Evolutionary conservation across 2,329 filamentous ascomycete species (phyloP).

Genomic region (Talaromyces islandicus): DNA sequence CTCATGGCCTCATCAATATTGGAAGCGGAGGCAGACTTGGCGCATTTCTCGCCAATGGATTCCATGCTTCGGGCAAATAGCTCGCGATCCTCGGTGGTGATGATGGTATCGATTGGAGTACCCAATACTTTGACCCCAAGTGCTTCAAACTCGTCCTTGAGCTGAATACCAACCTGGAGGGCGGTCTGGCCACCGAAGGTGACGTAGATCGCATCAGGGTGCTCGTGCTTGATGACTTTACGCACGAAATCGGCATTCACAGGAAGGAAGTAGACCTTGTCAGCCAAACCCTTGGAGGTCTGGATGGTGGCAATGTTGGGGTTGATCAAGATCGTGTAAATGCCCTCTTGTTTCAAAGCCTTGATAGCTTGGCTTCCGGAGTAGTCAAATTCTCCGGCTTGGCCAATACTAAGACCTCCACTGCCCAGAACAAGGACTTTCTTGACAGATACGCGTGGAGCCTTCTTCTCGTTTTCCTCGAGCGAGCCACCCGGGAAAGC

Average conservation of each 20-base stretch:
- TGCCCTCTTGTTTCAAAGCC: conserved; percentile 93
- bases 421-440: conserved; percentile 92
- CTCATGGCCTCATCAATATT: conserved; percentile 80
- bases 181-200: conserved; percentile 98
- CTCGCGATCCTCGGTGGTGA: conserved; percentile 96
- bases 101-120: conserved; percentile 95
- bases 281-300: conserved; percentile 92
- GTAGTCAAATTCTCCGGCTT: conserved; percentile 98
- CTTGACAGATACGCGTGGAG: conserved; percentile 79
- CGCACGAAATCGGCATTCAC: conserved; percentile 96
- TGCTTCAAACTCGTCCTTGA: conserved; percentile 91
- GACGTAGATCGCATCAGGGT: conserved; percentile 92
- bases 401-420: conserved; percentile 93
- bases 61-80: conserved; percentile 98
- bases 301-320: conserved; percentile 99
- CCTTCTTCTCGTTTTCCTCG: conserved; percentile 68
- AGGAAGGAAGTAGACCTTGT: conserved; percentile 98
- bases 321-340: conserved; percentile 97
- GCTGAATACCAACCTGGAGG: conserved; percentile 90
- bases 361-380: conserved; percentile 98
- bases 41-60: conserved; percentile 94
- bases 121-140: conserved; percentile 92
- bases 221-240: conserved; percentile 93
- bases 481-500: conserved; percentile 79
- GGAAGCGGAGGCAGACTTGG: conserved; percentile 90